Percentiles rank a stretch among this genome's conserved stretches.
phyloP scores from a whole-genome alignment of 2,329 filamentous ascomycete species.

The Fusarium sp. region DNA sequence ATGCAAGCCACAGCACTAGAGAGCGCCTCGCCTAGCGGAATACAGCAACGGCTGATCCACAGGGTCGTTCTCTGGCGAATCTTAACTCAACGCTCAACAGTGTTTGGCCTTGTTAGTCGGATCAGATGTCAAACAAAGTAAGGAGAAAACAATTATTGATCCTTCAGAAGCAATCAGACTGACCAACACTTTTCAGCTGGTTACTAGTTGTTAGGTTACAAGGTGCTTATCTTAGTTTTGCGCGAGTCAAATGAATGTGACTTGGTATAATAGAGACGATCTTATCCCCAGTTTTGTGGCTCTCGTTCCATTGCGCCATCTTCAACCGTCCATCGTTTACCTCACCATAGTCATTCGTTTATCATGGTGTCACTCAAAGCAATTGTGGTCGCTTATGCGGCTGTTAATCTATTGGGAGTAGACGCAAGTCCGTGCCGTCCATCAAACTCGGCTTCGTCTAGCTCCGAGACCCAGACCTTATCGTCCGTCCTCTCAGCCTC shows the following conservation, averaged over 20 bases:
- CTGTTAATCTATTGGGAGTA: neutral
- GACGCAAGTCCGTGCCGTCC: conserved; percentile 9
- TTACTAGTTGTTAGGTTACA: neutral
- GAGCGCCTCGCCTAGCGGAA: neutral
- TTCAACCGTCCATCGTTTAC: neutral
- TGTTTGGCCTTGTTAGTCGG: neutral
- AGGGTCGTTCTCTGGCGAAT: neutral
- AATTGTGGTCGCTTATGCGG: conserved; percentile 6
- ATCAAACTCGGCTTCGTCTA: neutral
- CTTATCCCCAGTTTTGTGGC: neutral
- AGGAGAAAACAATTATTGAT: neutral
- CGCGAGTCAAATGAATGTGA: neutral
- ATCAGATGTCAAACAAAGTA: neutral
- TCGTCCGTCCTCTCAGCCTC: neutral
- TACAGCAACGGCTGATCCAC: neutral
- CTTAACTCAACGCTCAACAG: neutral
- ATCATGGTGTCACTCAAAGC: conserved; percentile 15
- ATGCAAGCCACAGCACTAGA: neutral
- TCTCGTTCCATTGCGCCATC: too few species aligned
- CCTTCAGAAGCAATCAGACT: neutral
- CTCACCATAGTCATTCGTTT: conserved; percentile 5
- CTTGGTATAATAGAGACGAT: neutral
- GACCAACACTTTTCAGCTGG: neutral
- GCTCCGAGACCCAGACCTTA: neutral
- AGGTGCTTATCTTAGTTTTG: neutral